Evolutionary conservation across 768 basidiomycete genomes (phyloP).

Genomic region (Hypholoma fasciculare): DNA sequence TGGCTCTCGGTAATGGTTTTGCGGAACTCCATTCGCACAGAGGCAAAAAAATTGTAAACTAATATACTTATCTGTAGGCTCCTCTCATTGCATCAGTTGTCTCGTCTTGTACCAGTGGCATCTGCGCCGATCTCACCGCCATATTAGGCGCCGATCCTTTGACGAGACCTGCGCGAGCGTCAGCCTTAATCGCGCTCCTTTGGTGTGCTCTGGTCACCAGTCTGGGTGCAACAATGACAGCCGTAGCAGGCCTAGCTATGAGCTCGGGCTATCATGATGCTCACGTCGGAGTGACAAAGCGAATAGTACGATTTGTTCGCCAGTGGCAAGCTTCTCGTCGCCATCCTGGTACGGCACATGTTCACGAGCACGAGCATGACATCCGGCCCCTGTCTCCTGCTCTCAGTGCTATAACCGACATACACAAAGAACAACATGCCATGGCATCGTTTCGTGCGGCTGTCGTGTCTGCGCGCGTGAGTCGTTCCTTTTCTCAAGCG

Average conservation of each 20-base stretch:
- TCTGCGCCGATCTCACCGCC: slow-evolving; percentile 1
- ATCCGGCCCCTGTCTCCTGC: neutral
- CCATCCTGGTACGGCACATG: neutral
- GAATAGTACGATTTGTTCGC: neutral
- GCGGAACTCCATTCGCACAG: too few species aligned
- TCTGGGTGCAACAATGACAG: slow-evolving; percentile 3
- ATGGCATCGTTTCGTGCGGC: slow-evolving; percentile 2
- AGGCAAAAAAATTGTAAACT: neutral
- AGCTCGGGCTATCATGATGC: slow-evolving; percentile 1
- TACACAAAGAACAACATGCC: neutral
- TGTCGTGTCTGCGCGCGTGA: slow-evolving; percentile 2
- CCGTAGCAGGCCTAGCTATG: slow-evolving; percentile 4
- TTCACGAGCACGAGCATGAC: neutral
- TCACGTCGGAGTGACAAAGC: slow-evolving; percentile 2
- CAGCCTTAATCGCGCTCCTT: neutral
- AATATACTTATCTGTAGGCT: neutral
- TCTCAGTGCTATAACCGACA: neutral
- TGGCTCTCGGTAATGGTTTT: neutral
- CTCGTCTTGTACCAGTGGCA: slow-evolving; percentile 1
- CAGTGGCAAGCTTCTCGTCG: slow-evolving; percentile 2
- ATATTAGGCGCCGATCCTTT: slow-evolving; percentile 2
- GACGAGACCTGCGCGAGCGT: neutral
- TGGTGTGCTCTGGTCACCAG: slow-evolving; percentile 2
- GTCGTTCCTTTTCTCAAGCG: neutral
- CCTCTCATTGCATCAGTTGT: slow-evolving; percentile 5